Conservation (phyloP, 2,329 filamentous ascomycete genomes). For the Botrytis fragariae region DNA sequence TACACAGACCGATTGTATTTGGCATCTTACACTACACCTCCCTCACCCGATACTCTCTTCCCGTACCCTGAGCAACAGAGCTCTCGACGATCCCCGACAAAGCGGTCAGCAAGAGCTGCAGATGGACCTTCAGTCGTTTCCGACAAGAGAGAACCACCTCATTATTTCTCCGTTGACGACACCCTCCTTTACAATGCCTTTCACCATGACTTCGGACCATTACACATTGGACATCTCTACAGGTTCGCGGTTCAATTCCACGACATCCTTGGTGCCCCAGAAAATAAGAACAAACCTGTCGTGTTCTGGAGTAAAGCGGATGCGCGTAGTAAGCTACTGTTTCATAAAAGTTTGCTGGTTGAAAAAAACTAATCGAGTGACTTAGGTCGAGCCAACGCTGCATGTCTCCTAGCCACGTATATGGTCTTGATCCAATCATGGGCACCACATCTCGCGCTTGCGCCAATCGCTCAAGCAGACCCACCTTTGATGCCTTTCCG, state of each 20-base stretch:
- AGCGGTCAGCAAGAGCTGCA: slow-evolving; percentile 66
- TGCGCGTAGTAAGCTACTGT: slow-evolving; percentile 68
- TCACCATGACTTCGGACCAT: slow-evolving; percentile 94
- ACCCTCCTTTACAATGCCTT: slow-evolving; percentile 95
- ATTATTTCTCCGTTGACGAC: slow-evolving; percentile 95
- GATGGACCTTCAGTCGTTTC: slow-evolving; percentile 51
- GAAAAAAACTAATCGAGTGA: slow-evolving; percentile 31
- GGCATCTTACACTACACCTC: slow-evolving; percentile 82
- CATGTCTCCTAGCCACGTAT: slow-evolving; percentile 93
- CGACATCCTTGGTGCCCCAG: slow-evolving; percentile 86
- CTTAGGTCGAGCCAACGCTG: slow-evolving; percentile 85
- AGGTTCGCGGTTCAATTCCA: slow-evolving; percentile 95
- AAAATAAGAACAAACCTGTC: slow-evolving; percentile 84
- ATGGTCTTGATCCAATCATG: slow-evolving; percentile 98
- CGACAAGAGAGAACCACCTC: slow-evolving; percentile 62
- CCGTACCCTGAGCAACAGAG: slow-evolving; percentile 65
- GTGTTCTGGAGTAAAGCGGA: slow-evolving; percentile 96
- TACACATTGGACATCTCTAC: slow-evolving; percentile 97
- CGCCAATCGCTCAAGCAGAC: slow-evolving; percentile 93
- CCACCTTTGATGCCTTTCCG: slow-evolving; percentile 98
- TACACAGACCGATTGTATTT: slow-evolving; percentile 85
- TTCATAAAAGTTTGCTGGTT: slow-evolving; percentile 21
- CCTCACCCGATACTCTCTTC: slow-evolving; percentile 78
- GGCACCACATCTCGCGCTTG: slow-evolving; percentile 92
- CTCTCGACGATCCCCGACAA: slow-evolving; percentile 66